phyloP scores from a whole-genome alignment of 371 early-diverging fungal species.

The Mortierella sp. region DNA sequence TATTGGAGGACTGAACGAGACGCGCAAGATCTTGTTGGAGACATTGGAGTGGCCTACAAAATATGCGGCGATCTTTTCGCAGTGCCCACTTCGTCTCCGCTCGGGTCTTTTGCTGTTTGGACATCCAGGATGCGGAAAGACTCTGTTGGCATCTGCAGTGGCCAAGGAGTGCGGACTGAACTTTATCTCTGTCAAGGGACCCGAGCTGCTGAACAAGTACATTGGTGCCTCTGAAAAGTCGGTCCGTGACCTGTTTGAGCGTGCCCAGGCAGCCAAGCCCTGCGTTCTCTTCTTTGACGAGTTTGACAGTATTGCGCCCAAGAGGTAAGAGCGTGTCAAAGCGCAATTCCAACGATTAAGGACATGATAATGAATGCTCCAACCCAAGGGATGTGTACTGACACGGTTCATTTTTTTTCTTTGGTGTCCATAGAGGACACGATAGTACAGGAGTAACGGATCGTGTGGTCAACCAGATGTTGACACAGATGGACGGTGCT shows the following conservation, averaged over 20 bases:
- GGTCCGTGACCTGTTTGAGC: slow-evolving; percentile 92
- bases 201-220: slow-evolving; percentile 97
- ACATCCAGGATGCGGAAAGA: slow-evolving; percentile 96
- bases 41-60: slow-evolving; percentile 97
- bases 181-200: slow-evolving; percentile 97
- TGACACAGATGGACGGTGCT: slow-evolving; percentile 98
- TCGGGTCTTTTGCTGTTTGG: slow-evolving; percentile 96
- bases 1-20: slow-evolving; percentile 91
- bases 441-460: slow-evolving; percentile 95
- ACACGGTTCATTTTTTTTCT: background rate
- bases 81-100: slow-evolving; percentile 87
- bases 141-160: slow-evolving; percentile 94
- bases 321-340: slow-evolving; percentile 75
- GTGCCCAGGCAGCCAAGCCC: slow-evolving; percentile 92
- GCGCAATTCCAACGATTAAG: too few species aligned
- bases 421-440: slow-evolving; percentile 74
- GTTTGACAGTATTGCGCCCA: slow-evolving; percentile 96
- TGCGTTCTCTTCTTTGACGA: slow-evolving; percentile 97
- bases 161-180: slow-evolving; percentile 93
- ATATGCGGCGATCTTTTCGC: slow-evolving; percentile 90
- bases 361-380: slow-evolving; percentile 2
- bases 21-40: slow-evolving; percentile 85
- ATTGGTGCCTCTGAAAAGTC: slow-evolving; percentile 95
- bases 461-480: slow-evolving; percentile 96
- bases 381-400: background rate